Percentiles rank a stretch among this genome's conserved stretches.
Conservation (phyloP, 2,329 filamentous ascomycete species). For the Fusarium virguliforme region DNA sequence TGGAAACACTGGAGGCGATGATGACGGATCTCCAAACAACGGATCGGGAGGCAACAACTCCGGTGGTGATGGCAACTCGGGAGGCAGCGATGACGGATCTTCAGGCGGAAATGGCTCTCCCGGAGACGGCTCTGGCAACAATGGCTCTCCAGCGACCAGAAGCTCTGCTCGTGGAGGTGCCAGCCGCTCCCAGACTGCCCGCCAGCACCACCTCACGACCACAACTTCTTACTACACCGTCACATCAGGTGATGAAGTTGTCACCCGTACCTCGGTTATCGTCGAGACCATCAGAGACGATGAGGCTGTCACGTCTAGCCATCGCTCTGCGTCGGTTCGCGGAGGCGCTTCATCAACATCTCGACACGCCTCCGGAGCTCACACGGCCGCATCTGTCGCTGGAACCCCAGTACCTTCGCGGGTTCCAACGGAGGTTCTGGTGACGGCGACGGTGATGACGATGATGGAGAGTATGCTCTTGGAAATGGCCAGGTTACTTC, state of each 20-base stretch:
- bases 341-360: background rate
- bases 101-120: background rate
- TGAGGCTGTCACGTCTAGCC: background rate
- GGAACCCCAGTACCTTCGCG: background rate
- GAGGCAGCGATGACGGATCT: background rate
- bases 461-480: background rate
- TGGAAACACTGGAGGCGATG: background rate
- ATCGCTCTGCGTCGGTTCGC: background rate
- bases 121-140: background rate
- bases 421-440: background rate
- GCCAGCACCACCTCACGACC: background rate
- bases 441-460: background rate
- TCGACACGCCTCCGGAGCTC: background rate
- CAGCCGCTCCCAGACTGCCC: background rate
- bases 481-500: background rate
- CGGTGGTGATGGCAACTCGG: background rate
- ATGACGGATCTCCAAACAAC: background rate
- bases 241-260: constrained; percentile 14
- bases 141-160: background rate
- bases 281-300: constrained; percentile 16
- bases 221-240: background rate
- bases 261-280: background rate
- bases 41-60: background rate
- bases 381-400: background rate
- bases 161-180: background rate